Base-by-base conservation (phyloP, 805 yeast genomes). In the Yamadazyma akitaensis region DNA sequence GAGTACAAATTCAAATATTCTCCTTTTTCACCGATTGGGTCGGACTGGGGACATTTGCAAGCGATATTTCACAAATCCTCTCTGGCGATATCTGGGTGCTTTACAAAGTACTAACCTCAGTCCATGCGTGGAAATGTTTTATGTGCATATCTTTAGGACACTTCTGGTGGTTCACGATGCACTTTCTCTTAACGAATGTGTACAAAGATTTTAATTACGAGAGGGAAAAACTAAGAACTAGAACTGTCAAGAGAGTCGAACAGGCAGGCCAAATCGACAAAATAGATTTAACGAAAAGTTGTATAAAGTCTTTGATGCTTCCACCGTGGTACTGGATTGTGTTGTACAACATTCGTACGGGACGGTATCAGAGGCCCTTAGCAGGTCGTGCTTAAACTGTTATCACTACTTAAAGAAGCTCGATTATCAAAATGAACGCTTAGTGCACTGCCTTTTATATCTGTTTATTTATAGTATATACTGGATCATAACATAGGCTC, bases 281-380 rank as follows among this genome's bases (percentile, higher is more conserved):
- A 7, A 8, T 51, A 11, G 55, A 53, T 47, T 16, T 50, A 12
- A 44, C 51, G 9, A 51, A 45, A 36, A 46, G 47, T 10, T 19
- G 45, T 3, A 31, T 58, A 31, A 35, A 49, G 13, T 14, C 34
- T 5, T 10, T 62, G 2, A 42, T 65, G 24, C 46, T 63, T 12
- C 72, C 72, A 13, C 71, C 71, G 1, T 65, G 71, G 70, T 65
- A 67, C 49, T 64, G 68, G 67, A 32, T 46, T 4, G 50, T 59
- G 21, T 17, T 59, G 4, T n/a, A 41, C 7, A 57, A 55, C 28
- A 53, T 58, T 19, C 46, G 38, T 18, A 24, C 46, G 14, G 44
- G 48, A 3, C 30, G 51, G 18, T 39, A 28, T 13, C 32, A 28
- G 12, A 11, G 32, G n/a, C 32, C 32, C 12, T 28, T 28, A 11